Evolutionary conservation across 352 stramenopile species (phyloP).

Genomic region (Phytophthora hibernalis): DNA sequence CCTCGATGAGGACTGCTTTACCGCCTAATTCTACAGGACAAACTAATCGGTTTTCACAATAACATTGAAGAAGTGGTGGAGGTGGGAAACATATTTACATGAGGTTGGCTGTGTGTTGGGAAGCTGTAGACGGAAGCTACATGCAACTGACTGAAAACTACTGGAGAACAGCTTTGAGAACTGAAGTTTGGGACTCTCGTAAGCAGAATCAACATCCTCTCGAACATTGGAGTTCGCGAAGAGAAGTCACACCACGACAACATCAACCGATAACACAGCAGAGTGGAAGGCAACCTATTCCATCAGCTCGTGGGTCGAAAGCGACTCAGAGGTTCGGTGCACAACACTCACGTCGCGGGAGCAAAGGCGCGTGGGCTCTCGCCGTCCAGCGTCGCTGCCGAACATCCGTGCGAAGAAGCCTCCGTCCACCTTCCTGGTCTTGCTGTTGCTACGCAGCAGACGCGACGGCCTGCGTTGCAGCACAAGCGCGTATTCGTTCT

Average conservation of each 20-base stretch:
- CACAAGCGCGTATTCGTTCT: slow-evolving; percentile 39
- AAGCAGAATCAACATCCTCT: neutral
- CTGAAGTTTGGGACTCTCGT: neutral
- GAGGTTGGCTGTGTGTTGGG: neutral
- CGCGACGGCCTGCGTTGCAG: slow-evolving; percentile 29
- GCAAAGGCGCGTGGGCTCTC: slow-evolving; percentile 27
- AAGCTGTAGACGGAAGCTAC: neutral
- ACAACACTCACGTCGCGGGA: slow-evolving; percentile 34
- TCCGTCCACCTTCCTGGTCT: slow-evolving; percentile 26
- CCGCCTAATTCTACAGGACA: too few relatives aligned
- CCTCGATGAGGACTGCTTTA: too few relatives aligned
- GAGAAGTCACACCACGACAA: neutral
- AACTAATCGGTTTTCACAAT: too few relatives aligned
- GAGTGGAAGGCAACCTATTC: slow-evolving; percentile 1
- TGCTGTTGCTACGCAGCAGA: slow-evolving; percentile 18
- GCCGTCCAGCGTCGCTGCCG: slow-evolving; percentile 16
- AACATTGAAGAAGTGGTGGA: neutral
- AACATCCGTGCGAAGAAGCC: slow-evolving; percentile 34
- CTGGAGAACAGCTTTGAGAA: neutral
- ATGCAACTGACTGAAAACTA: neutral
- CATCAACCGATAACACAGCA: slow-evolving; percentile 5
- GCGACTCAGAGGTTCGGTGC: slow-evolving; percentile 28
- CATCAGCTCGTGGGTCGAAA: slow-evolving; percentile 31
- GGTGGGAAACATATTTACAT: neutral
- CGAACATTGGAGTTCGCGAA: neutral